These are phyloP conservation scores for Scleroderma bovista DNA, from an alignment of 768 basidiomycete species.

Conservation along the genomic window DNA sequence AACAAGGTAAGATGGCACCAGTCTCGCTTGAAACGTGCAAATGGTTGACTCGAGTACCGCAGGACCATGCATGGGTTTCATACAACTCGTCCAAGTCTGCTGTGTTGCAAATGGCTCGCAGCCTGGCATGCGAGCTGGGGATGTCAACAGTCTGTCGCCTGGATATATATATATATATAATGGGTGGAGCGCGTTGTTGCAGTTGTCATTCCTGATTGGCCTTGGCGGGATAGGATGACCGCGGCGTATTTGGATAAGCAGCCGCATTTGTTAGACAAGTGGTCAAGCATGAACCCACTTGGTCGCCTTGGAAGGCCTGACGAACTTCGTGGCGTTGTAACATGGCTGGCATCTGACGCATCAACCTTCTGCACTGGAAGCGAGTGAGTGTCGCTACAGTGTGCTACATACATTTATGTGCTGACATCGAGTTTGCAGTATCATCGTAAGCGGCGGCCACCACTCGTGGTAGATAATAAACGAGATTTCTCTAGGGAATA, in stretches of 20 bases:
- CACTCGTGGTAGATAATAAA: conserved; percentile 25
- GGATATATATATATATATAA: conserved; percentile 73
- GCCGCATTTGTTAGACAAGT: conserved; percentile 57
- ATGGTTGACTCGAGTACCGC: conserved; percentile 1
- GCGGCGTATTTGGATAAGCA: conserved; percentile 63
- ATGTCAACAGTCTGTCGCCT: conserved; percentile 70
- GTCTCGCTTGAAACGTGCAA: not conserved
- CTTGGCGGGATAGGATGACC: conserved; percentile 51
- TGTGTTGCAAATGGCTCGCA: conserved; percentile 74
- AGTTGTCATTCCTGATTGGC: conserved; percentile 1
- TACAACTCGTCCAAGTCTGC: conserved; percentile 78
- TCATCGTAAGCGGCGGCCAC: conserved; percentile 28
- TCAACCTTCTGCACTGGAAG: conserved; percentile 77
- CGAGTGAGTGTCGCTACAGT: conserved; percentile 49
- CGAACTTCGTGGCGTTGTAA: conserved; percentile 64
- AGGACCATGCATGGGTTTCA: conserved; percentile 73
- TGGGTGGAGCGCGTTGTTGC: conserved; percentile 19
- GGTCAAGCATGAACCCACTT: conserved; percentile 66
- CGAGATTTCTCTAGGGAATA: too few species aligned
- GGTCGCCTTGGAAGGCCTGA: conserved; percentile 67
- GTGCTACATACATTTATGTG: not conserved
- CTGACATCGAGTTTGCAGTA: conserved; percentile 9
- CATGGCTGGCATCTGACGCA: conserved; percentile 72
- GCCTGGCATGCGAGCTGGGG: conserved; percentile 79
- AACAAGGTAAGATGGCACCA: conserved; percentile 46